phyloP scores from a whole-genome alignment of 257 asterid genomes.

The Nyctanthes arbortristis region DNA sequence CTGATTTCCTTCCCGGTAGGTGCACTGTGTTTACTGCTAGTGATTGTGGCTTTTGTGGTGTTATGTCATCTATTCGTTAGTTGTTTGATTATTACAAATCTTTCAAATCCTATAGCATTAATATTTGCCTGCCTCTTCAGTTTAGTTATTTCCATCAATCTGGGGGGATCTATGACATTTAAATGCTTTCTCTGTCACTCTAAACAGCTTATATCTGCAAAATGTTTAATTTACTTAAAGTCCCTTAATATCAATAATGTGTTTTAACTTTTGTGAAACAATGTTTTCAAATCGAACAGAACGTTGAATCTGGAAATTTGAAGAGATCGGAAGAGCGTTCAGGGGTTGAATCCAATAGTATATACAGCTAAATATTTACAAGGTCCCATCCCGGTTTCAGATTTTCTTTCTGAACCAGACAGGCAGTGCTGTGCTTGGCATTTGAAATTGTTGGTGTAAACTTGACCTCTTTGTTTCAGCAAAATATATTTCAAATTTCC shows the following conservation, averaged over 20 bases:
- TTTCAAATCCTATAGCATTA: not conserved
- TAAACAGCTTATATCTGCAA: no score
- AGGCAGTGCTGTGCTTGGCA: not conserved
- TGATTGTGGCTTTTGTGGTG: not conserved
- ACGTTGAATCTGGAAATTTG: not conserved
- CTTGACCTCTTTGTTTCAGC: not conserved
- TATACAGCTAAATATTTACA: not conserved
- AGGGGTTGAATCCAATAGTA: not conserved
- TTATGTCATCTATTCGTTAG: not conserved
- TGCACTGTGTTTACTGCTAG: not conserved
- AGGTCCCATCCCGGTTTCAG: not conserved
- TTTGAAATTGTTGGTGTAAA: not conserved
- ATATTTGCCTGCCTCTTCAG: not conserved
- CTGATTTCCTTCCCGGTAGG: slow-evolving; percentile 65
- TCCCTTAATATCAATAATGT: not conserved
- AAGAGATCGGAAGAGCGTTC: not conserved
- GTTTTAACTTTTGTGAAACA: not conserved
- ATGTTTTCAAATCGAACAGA: not conserved
- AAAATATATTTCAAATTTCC: no score
- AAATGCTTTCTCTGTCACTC: no score
- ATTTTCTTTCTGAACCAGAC: not conserved
- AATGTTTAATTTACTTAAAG: no score
- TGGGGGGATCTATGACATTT: no score
- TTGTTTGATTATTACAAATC: not conserved
- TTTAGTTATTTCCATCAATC: not conserved